These are phyloP conservation scores for Capronia americana DNA, from an alignment of 2,329 filamentous ascomycete species.

Conservation along the genomic window DNA sequence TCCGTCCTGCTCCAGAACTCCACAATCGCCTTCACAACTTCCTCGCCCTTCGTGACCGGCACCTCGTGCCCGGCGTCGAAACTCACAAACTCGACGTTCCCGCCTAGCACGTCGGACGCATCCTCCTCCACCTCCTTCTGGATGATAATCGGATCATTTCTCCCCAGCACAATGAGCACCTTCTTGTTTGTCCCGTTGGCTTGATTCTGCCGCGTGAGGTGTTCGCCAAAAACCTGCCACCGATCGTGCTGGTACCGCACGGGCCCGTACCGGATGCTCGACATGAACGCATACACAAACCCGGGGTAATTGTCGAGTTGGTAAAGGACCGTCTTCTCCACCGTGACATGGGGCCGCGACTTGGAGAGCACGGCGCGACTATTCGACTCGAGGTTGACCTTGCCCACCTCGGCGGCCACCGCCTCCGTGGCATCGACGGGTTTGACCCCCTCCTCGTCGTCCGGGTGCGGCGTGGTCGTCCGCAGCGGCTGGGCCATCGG, in stretches of 20 bases:
- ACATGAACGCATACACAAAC: constrained; percentile 74
- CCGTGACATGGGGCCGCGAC: constrained; percentile 59
- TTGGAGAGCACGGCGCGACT: constrained; percentile 59
- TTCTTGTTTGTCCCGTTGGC: constrained; percentile 46
- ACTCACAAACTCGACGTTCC: constrained; percentile 63
- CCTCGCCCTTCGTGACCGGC: constrained; percentile 65
- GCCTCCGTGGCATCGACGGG: constrained; percentile 50
- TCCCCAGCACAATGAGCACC: constrained; percentile 70
- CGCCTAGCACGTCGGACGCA: constrained; percentile 62
- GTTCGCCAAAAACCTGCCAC: constrained; percentile 64
- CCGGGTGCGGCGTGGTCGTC: constrained; percentile 38
- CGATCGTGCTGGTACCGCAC: constrained; percentile 68
- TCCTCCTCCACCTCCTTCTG: constrained; percentile 69
- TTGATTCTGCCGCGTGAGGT: constrained; percentile 54
- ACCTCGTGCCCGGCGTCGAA: constrained; percentile 73
- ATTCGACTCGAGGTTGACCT: constrained; percentile 44
- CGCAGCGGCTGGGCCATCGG: constrained; percentile 41
- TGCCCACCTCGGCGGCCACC: constrained; percentile 47
- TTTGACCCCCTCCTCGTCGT: constrained; percentile 41
- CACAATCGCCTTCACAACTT: constrained; percentile 62
- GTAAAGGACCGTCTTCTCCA: constrained; percentile 71
- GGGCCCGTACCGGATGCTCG: constrained; percentile 72
- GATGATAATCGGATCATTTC: constrained; percentile 70
- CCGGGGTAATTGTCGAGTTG: constrained; percentile 71
- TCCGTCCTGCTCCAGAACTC: constrained; percentile 48